These are phyloP conservation scores for Huntiella bhutanensis DNA, from an alignment of 2,329 filamentous ascomycete genomes.

Conservation along the genomic window DNA sequence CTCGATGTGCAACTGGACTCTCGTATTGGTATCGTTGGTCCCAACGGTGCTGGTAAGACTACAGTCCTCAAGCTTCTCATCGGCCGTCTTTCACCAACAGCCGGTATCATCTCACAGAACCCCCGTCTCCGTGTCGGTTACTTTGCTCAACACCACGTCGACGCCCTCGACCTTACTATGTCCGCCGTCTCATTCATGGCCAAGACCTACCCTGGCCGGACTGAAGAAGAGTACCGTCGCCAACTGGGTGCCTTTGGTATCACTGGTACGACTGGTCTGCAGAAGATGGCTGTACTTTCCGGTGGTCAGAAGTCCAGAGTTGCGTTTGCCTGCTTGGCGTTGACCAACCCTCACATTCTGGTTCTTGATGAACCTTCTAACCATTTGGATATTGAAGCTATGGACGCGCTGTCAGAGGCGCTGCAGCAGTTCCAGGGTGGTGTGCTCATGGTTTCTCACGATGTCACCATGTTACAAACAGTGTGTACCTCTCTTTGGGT, in stretches of 20 bases:
- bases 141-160: slow-evolving; percentile 97
- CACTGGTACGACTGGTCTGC: slow-evolving; percentile 87
- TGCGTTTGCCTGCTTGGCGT: slow-evolving; percentile 85
- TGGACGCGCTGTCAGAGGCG: slow-evolving; percentile 82
- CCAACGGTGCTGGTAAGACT: slow-evolving; percentile 96
- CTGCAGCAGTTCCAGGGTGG: slow-evolving; percentile 78
- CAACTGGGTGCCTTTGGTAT: slow-evolving; percentile 80
- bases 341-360: slow-evolving; percentile 89
- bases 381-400: slow-evolving; percentile 96
- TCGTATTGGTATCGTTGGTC: slow-evolving; percentile 95
- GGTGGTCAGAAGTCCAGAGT: slow-evolving; percentile 98
- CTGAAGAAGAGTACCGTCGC: slow-evolving; percentile 90
- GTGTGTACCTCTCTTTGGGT: slow-evolving; percentile 94
- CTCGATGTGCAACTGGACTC: slow-evolving; percentile 95
- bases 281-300: slow-evolving; percentile 86
- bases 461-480: slow-evolving; percentile 94
- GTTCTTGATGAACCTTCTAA: slow-evolving; percentile 98
- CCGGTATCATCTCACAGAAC: slow-evolving; percentile 73
- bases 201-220: slow-evolving; percentile 71
- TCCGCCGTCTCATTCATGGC: slow-evolving; percentile 95
- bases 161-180: slow-evolving; percentile 74
- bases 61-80: slow-evolving; percentile 97
- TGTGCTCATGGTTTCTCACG: slow-evolving; percentile 96
- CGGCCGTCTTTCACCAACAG: slow-evolving; percentile 56
- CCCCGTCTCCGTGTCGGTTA: slow-evolving; percentile 80